Base-by-base conservation (phyloP, 2,329 filamentous ascomycete genomes). In the Chrysoporthe puriensis region DNA sequence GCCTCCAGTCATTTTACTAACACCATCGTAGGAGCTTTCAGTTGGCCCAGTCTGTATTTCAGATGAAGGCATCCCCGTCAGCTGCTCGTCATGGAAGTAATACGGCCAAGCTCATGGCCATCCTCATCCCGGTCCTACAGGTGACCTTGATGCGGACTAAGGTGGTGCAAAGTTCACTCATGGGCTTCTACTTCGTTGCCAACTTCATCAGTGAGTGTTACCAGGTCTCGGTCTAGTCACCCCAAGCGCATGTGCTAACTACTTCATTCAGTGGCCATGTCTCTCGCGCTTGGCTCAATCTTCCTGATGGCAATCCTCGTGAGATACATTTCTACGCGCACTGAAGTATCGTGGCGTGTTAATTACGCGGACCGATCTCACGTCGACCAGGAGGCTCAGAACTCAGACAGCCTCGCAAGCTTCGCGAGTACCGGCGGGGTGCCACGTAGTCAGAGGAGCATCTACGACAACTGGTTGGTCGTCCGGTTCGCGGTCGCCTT, bases 381-480 rank as follows among this genome's bases (percentile, higher is more conserved):
- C 46, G 44, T 56, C 42, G 58, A 50, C 36, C 4, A 5, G 34
- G 57, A 43, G 6, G 52, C 58, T n/a, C 36, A 43, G 1, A 13
- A 21, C 3, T 69, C 69, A 34, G 70, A 60, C 32, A 66, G 32
- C 36, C 14, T 58, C 21, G 66, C 54, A 73, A 74, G 46, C 54
- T 58, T 56, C 65, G 70, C 52, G 63, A 71, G 60, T 16, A n/a
- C 11, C 50, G 62, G 58, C 40, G 62, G 57, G 36, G 57, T 66
- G 43, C 73, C 63, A 40, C 68, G 66, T 59, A 70, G 67, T 14
- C 42, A 59, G 21, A 65, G 56, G 56, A 78, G 74, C 36, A 81
- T 83, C 11, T 84, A 84, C 70, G 81, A 84, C 70, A 76, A 74
- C 52, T 83, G 81, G 76, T 76, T 84, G 5, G 71, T 84, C 6